Percentiles rank a stretch among this genome's conserved stretches.
phyloP scores from a whole-genome alignment of 805 yeast genomes.

The Diddensiella caesifluorescens region DNA sequence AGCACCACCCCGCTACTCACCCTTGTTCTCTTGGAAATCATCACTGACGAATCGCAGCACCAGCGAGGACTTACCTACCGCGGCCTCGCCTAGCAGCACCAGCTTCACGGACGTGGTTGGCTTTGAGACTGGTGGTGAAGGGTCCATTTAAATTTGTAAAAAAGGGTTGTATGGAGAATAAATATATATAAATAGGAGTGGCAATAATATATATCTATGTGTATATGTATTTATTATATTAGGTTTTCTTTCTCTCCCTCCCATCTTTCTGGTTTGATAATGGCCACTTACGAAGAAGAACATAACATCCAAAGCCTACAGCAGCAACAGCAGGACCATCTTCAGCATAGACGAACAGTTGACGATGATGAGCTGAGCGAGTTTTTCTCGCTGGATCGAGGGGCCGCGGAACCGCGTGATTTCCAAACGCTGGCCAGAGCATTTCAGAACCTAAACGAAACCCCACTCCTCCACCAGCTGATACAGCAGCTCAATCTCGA shows the following conservation, averaged over 20 bases:
- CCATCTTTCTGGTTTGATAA: neutral
- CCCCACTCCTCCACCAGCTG: slow-evolving; percentile 16
- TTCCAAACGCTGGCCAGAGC: slow-evolving; percentile 11
- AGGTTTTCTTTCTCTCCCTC: neutral
- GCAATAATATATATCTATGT: neutral
- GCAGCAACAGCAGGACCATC: neutral
- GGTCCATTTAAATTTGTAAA: slow-evolving; percentile 11
- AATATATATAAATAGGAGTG: neutral
- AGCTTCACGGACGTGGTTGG: slow-evolving; percentile 75
- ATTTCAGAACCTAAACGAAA: slow-evolving; percentile 12
- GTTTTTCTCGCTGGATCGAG: neutral
- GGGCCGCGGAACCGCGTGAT: slow-evolving; percentile 5
- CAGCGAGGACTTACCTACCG: slow-evolving; percentile 92
- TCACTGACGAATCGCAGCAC: slow-evolving; percentile 90
- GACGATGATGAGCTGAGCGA: neutral
- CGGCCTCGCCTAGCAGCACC: slow-evolving; percentile 93
- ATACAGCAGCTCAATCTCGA: slow-evolving; percentile 9
- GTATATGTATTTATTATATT: neutral
- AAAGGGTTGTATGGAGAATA: neutral
- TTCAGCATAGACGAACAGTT: neutral
- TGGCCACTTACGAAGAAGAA: slow-evolving; percentile 5
- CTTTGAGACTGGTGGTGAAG: slow-evolving; percentile 26
- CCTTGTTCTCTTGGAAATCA: slow-evolving; percentile 92
- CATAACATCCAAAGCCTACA: slow-evolving; percentile 1
- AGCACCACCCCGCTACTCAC: slow-evolving; percentile 23